Evolutionary conservation across 331 rosid species (phyloP), one percentile per base, ranked within the genome.

Genomic region (Cydonia oblonga): DNA sequence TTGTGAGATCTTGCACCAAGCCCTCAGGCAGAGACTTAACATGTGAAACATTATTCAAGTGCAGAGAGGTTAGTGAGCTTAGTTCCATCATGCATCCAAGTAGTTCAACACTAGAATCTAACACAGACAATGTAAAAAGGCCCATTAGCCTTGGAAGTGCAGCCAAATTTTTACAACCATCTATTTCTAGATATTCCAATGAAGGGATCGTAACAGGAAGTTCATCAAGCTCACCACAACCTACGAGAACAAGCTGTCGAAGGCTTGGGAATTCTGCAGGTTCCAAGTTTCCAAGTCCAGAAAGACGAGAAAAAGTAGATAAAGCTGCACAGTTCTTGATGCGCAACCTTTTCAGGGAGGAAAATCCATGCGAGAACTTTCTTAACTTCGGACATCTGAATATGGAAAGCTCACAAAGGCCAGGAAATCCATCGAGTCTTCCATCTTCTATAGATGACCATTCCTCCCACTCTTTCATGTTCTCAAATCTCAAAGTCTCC

Each of bases 381-480:
- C 30, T 26, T 67, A 75, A 30, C 68, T 66, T 68, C 2, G 68
- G 79, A 58, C 79, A 75, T 38, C 13, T 64, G 35, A 67, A 40
- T 19, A 75, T 3, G 51, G 42, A 42, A 20, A 75, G 74, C 49
- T 58, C 52, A 9, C 29, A 19, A 19, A 75, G 68, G 12, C 25
- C 30, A 3, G 51, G 73, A 33, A 75, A 54, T 22, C 9, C 23
- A 53, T 26, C 32, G 15, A 26, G 66, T 7, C 30, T 70, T 24
- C 26, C 72, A 52, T 20, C 68, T 75, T 10, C 66, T 3, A n/a
- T 18, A 32, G 38, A 75, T 25, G 66, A 64, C 85, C 85, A 81
- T 30, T 75, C 71, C 66, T 75, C 73, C 78, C 83, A 64, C 14
- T 75, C 59, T 29, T 40, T 11, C 80, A 82, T 70, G n/a, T 68